Base-by-base conservation (phyloP, 768 basidiomycete genomes). In the Dioszegia aurantiaca region DNA sequence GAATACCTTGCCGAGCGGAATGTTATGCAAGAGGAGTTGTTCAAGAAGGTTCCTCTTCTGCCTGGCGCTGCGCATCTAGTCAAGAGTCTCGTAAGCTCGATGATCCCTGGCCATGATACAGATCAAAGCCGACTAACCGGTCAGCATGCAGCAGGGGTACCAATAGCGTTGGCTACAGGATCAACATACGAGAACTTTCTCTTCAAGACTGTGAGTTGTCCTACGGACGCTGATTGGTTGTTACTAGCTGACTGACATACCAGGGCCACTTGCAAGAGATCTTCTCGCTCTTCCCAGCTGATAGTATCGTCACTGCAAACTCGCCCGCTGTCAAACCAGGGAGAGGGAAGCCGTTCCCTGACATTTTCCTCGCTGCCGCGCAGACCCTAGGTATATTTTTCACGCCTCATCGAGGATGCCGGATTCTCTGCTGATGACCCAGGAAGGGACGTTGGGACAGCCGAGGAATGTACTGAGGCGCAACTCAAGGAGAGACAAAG, bases 351-450 rank as follows among this genome's bases (percentile, higher is more conserved):
- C 75, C 75, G 4, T 60, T 57, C 39, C 75, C 75, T 23, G 75
- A 76, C 58, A 70, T 76, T 56, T 76, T 72, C 48, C 58, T 76
- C 17, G 75, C 75, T 51, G 75, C 75, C 1, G 75, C 75, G n/a
- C 60, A 65, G 1, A 63, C 61, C 30, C 52, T 76, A 37, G 75
- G 74, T 74, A 39, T 46, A 62, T 66, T 26, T 26, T 21, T 10
- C 21, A 40, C 42, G 4, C 9, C 39, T 16, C 2, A 33, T 42
- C 39, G 9, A 12, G 31, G 26, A 17, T n/a, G 21, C 31, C 10
- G 16, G 14, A n/a, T 31, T 23, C n/a, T 9, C 11, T 10, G 43
- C 42, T 58, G 33, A 39, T 28, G 43, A 12, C 1, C 24, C 8
- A 57, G 74, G 74, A 6, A 60, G 64, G 11, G 68, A 73, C 24